These are phyloP conservation scores for Rhytidhysteron rufulum DNA, from an alignment of 2,329 filamentous ascomycete species.

Conservation along the genomic window DNA sequence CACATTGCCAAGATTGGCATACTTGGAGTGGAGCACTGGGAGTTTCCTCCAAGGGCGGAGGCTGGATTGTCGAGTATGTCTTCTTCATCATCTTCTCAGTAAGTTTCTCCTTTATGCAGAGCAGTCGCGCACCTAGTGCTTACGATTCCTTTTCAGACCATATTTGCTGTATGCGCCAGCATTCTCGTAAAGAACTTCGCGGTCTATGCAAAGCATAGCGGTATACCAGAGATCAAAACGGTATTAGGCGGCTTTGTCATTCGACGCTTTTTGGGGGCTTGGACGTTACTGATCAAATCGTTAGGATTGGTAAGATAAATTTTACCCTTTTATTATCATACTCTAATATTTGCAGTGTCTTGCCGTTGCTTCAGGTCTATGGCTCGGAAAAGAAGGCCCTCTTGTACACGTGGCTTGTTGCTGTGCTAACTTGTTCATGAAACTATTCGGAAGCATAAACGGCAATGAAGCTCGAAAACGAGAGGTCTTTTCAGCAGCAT, in stretches of 20 bases:
- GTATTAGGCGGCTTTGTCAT: conserved; percentile 93
- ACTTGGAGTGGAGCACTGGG: conserved; percentile 76
- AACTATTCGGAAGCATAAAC: conserved; percentile 75
- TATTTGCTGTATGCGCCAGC: conserved; percentile 74
- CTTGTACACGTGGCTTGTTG: conserved; percentile 96
- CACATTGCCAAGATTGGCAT: conserved; percentile 82
- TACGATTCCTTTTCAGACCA: conserved; percentile 52
- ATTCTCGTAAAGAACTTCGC: conserved; percentile 80
- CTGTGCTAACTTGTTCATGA: conserved; percentile 91
- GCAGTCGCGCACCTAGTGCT: conserved; percentile 9
- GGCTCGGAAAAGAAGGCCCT: conserved; percentile 94
- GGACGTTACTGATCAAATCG: conserved; percentile 88
- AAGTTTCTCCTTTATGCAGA: conserved; percentile 29
- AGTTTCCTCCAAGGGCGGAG: conserved; percentile 61
- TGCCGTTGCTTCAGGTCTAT: conserved; percentile 89
- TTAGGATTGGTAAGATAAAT: conserved; percentile 66
- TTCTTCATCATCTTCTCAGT: conserved; percentile 85
- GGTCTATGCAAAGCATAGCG: conserved; percentile 85
- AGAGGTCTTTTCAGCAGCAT: conserved; percentile 87
- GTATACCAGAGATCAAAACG: conserved; percentile 97
- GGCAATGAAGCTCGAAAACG: conserved; percentile 91
- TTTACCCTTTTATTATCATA: conserved; percentile 8
- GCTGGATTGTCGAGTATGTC: conserved; percentile 81
- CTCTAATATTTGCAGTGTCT: conserved; percentile 59
- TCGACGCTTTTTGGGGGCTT: conserved; percentile 75